Evolutionary conservation across 305 asterid genomes (phyloP), one percentile per base, ranked within the genome.

Genomic region (Rubia balearica): DNA sequence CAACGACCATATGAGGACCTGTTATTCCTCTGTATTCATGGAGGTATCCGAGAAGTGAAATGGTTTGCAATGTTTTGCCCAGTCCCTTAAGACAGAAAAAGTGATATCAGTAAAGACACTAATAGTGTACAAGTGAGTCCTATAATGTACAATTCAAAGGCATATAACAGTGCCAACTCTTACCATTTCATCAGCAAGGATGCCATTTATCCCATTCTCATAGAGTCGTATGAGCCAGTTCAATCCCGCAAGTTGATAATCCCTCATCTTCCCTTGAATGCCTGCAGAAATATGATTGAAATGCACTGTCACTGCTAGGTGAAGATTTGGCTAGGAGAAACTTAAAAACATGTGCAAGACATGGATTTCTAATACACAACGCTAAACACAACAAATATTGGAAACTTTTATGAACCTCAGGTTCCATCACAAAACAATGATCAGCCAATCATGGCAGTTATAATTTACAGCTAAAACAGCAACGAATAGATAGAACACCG

Each of bases 131-230:
- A 5, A 75, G 17, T 53, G 61, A 3, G 48, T 24, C 6, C 13
- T 33, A 9, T 57, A 64, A 41, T 10, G 67, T 51, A 13, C 42
- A 62, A 43, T 57, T 53, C 36, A 7, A 2, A 5, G 22, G 19
- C 68, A 16, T 24, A 63, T 48, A 7, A 36, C 7, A 67, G 38
- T 14, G 11, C 19, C 61, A 38, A 49, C 70, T 69, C 33, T 19
- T 87, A 95, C 99, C 99, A 95, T 95, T 83, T 95, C 99, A 84
- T 95, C 99, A 46, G 99, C 98, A 78, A 95, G 98, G 64, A 95
- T 95, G 61, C 99, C 99, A 81, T 95, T 95, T 56, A 95, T 95
- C 76, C 99, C 99, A 84, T 95, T 95, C 84, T 95, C 99, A 80
- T 95, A 95, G 76, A 95, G 84, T 61, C 99, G 80, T 80, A 95